Evolutionary conservation across 2,329 filamentous ascomycete genomes (phyloP).

Genomic region (Ambrosiella cleistominuta): DNA sequence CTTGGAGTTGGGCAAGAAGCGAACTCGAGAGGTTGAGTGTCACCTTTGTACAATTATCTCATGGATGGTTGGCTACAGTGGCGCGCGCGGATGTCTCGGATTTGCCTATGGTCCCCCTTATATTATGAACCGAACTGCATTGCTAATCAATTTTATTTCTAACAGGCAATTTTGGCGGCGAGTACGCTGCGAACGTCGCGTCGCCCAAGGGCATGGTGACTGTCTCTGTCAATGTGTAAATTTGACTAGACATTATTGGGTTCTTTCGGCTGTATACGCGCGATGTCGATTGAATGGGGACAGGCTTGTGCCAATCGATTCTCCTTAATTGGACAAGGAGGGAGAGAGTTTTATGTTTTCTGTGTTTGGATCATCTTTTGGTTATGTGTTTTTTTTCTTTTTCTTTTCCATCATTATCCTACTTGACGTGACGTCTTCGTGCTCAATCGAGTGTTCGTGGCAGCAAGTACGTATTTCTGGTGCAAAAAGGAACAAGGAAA

Average conservation of each 20-base stretch:
- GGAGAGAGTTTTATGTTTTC: background rate
- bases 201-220: conserved; percentile 19
- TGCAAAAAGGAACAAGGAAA: no score
- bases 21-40: no score
- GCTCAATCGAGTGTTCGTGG: no score
- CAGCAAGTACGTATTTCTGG: no score
- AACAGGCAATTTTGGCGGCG: conserved; percentile 34
- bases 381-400: conserved; percentile 1
- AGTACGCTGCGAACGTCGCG: conserved; percentile 33
- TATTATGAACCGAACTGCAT: background rate
- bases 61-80: no score
- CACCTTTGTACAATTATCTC: no score
- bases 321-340: no score
- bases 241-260: background rate
- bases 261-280: background rate
- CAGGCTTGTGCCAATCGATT: conserved; percentile 8
- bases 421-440: no score
- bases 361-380: background rate
- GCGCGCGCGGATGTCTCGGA: no score
- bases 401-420: background rate
- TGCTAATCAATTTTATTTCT: conserved; percentile 6
- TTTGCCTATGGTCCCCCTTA: background rate
- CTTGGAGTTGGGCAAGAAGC: background rate
- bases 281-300: background rate
- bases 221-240: conserved; percentile 18